phyloP scores from a whole-genome alignment of 306 rosid genomes.

The Vigna angularis region DNA sequence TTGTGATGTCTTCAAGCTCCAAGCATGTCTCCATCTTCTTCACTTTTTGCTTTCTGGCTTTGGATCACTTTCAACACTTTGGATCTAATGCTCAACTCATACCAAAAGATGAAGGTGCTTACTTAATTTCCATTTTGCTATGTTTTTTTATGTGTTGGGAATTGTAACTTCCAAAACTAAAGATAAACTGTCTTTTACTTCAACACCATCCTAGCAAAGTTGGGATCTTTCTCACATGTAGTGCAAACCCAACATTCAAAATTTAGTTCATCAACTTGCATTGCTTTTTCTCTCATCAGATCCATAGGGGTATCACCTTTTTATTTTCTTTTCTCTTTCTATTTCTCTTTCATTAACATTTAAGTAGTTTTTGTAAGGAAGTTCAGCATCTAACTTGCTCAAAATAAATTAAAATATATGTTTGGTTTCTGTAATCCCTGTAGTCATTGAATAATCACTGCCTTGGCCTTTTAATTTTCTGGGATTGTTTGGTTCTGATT shows the following conservation, averaged over 20 bases:
- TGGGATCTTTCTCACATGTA: constrained; percentile 4
- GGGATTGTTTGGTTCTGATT: background rate
- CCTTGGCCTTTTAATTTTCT: background rate
- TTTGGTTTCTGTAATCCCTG: background rate
- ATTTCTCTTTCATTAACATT: background rate
- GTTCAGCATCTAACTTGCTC: constrained; percentile 14
- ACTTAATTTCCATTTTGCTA: background rate
- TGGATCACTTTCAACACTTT: constrained; percentile 53
- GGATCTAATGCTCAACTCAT: constrained; percentile 67
- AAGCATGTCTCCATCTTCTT: constrained; percentile 44
- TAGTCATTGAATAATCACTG: background rate
- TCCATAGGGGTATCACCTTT: background rate
- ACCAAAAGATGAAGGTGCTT: constrained; percentile 76
- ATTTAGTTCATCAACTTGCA: constrained; percentile 21
- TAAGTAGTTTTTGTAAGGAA: background rate
- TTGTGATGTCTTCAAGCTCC: constrained; percentile 42
- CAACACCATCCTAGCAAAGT: background rate
- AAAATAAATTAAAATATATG: background rate
- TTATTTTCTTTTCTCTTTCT: background rate
- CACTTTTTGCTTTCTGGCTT: constrained; percentile 41
- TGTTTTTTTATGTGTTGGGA: background rate
- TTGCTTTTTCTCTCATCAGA: background rate
- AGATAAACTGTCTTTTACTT: constrained; percentile 3
- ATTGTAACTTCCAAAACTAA: constrained; percentile 35
- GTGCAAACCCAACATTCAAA: background rate